These are phyloP conservation scores for Ricinus communis DNA, from an alignment of 345 rosid genomes.

Conservation along the genomic window DNA sequence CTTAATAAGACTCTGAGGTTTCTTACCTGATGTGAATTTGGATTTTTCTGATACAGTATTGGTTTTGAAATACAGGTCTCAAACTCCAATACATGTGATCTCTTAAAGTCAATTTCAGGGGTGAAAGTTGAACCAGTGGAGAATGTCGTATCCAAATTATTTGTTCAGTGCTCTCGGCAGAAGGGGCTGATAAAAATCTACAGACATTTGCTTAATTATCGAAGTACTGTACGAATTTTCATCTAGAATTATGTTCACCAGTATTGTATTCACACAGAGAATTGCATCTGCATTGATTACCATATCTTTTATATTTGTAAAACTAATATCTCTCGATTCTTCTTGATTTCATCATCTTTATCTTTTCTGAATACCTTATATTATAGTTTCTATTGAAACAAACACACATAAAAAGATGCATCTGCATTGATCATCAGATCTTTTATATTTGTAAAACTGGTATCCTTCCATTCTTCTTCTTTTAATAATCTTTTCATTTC, in stretches of 20 bases:
- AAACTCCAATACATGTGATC: conserved; percentile 72
- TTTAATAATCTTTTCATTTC: no score
- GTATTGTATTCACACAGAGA: no score
- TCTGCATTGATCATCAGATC: no score
- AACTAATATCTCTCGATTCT: no score
- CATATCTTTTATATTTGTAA: no score
- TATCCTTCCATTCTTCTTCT: no score
- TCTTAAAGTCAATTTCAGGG: conserved; percentile 80
- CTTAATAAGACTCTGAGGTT: neutral
- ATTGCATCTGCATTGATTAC: no score
- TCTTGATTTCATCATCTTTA: no score
- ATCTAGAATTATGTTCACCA: conserved; percentile 7
- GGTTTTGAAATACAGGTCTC: conserved; percentile 63
- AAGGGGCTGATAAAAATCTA: conserved; percentile 90
- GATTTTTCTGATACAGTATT: conserved; percentile 6
- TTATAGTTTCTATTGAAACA: no score
- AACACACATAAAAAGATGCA: no score
- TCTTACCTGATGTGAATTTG: conserved; percentile 14
- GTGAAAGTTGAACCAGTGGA: conserved; percentile 91
- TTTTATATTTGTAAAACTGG: no score
- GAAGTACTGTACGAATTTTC: conserved; percentile 51
- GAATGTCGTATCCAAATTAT: conserved; percentile 82
- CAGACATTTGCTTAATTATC: conserved; percentile 87
- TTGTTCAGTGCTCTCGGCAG: conserved; percentile 98
- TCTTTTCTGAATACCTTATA: no score